These are phyloP conservation scores for Knoxia roxburghii DNA, from an alignment of 257 asterid species.

Conservation along the genomic window DNA sequence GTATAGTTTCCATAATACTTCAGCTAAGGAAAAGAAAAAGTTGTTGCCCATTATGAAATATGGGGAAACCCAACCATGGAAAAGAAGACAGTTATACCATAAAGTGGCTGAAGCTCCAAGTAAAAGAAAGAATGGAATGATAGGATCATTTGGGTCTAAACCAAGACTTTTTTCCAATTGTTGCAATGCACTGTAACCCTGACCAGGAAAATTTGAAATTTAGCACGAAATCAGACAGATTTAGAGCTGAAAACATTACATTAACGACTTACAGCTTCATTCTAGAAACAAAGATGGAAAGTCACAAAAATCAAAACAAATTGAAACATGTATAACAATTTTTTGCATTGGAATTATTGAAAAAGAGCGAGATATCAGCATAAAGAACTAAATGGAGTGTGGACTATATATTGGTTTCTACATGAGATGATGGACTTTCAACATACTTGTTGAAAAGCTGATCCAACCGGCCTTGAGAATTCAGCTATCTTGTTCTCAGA, in stretches of 20 bases:
- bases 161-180: constrained; percentile 63
- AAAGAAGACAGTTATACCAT: constrained; percentile 54
- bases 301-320: background rate
- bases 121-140: constrained; percentile 55
- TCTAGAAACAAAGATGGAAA: background rate
- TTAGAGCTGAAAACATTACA: background rate
- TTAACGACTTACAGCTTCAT: background rate
- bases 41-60: constrained; percentile 8
- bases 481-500: constrained; percentile 40
- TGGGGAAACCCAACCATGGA: constrained; percentile 12
- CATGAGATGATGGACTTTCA: background rate
- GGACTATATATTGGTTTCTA: background rate
- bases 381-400: background rate
- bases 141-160: constrained; percentile 78
- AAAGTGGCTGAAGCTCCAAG: constrained; percentile 65
- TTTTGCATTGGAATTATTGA: background rate
- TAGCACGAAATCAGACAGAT: background rate
- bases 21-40: constrained; percentile 8
- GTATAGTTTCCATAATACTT: constrained; percentile 49
- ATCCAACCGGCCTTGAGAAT: constrained; percentile 47
- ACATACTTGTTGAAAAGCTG: constrained; percentile 58
- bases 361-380: background rate
- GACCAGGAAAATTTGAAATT: constrained; percentile 21
- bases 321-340: background rate
- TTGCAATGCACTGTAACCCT: constrained; percentile 60